Conservation (phyloP, 768 basidiomycete genomes). For the Pleurotus eryngii region DNA sequence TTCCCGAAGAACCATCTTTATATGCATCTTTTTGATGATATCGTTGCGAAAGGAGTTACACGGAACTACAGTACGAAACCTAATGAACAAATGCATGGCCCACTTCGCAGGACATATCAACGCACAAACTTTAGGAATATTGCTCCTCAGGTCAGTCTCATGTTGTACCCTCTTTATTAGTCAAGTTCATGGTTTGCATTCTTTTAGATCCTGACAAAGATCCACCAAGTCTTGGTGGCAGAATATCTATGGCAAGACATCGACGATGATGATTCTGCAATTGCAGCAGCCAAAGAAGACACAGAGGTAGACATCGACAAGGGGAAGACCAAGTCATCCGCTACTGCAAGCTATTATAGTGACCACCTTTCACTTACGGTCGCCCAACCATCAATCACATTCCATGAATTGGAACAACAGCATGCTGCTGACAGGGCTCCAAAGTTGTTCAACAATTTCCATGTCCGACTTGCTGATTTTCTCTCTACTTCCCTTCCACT, state of each 20-base stretch:
- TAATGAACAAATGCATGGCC: constrained; percentile 28
- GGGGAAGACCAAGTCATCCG: not conserved
- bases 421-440: not conserved
- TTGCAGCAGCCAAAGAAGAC: not conserved
- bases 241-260: not conserved
- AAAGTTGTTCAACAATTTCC: not conserved
- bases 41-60: constrained; percentile 26
- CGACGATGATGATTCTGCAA: not conserved
- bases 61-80: constrained; percentile 28
- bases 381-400: not conserved
- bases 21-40: constrained; percentile 28
- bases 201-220: not conserved
- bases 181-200: not conserved
- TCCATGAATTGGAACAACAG: not conserved
- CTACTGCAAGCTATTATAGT: not conserved
- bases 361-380: constrained; percentile 3
- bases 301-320: not conserved
- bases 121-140: constrained; percentile 32
- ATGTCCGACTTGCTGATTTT: not conserved
- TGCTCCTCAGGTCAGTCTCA: constrained; percentile 24
- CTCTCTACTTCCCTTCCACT: not conserved
- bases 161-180: not conserved
- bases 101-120: constrained; percentile 23
- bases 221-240: not conserved
- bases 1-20: constrained; percentile 34